A percentile compares a stretch with the other conserved stretches of the same genome.
Evolutionary conservation across 2,329 filamentous ascomycete species (phyloP).

Genomic region (Monosporascus ibericus): DNA sequence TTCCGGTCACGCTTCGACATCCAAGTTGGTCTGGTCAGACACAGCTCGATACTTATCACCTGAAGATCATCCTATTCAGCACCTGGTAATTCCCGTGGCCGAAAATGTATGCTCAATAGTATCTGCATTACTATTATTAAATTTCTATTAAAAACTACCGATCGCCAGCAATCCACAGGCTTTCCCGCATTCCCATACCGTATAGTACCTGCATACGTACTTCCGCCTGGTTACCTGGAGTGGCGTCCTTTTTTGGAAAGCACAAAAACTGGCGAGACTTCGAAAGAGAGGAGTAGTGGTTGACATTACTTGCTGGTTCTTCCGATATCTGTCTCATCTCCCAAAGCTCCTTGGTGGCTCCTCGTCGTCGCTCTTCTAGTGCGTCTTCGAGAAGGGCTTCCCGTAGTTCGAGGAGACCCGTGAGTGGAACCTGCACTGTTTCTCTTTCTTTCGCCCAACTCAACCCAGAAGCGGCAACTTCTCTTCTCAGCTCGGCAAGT

Average conservation of each 20-base stretch:
- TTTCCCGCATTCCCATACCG: not conserved
- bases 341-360: no score
- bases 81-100: not conserved
- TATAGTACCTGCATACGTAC: no score
- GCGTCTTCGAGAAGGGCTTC: not conserved
- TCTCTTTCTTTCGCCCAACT: not conserved
- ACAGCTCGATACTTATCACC: not conserved
- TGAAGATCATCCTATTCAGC: not conserved
- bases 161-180: not conserved
- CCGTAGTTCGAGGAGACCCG: not conserved
- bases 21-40: not conserved
- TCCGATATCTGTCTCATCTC: no score
- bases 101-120: not conserved
- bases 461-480: not conserved
- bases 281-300: no score
- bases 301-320: no score
- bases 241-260: no score
- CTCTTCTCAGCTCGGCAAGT: not conserved
- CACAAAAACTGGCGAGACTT: no score
- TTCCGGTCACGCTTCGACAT: not conserved
- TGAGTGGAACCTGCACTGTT: not conserved
- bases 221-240: no score
- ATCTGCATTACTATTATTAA: not conserved
- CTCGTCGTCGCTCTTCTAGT: not conserved
- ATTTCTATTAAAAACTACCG: not conserved